Base-by-base conservation (phyloP, 1,139 yeast species). In the Geotrichum klebahnii region DNA sequence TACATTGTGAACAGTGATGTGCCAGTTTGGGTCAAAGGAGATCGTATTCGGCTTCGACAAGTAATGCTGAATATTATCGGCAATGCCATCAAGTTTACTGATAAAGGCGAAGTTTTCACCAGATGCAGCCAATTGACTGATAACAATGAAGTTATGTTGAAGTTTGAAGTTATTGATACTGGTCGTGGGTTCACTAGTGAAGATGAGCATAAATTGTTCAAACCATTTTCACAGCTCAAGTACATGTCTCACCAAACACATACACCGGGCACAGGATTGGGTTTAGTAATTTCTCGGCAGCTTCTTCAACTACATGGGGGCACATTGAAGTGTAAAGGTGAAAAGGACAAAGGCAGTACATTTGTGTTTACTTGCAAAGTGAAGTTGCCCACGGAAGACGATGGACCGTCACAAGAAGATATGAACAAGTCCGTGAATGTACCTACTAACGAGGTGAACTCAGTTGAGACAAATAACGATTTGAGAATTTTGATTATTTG, bases 51-150 rank as follows among this genome's bases (percentile, higher is more conserved):
- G 63, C 81, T 89, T 40, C 84, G 89, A 47, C 97, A 89, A 67
- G 84, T 89, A 48, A 82, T 88, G 20, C 85, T 89, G 86, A 89
- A 89, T 59, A 71, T 89, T 53, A 95, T 88, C 5, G 86, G 95
- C 10, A 89, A 86, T 65, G 85, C 95, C 0, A 73, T 89, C 59
- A 89, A 89, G 63, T 89, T 89, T 59, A 89, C 97, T 8, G 80
- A 79, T 55, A 71, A 74, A 54, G 94, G 94, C 41, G 83, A 80
- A 60, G 89, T 84, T 32, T 67, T 63, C 52, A 63, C 67, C 1
- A 57, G 60, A 20, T 66, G 68, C 45, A 58, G 60, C 29, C 55
- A 59, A 20, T 47, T 48, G 19, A 44, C 55, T n/a, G 48, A 48
- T 12, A n/a, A 48, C 6, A 47, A 46, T 5, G 54, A 55, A 6